phyloP scores from a whole-genome alignment of 495 filamentous ascomycete species.

The Aspergillus coremiiformis region DNA sequence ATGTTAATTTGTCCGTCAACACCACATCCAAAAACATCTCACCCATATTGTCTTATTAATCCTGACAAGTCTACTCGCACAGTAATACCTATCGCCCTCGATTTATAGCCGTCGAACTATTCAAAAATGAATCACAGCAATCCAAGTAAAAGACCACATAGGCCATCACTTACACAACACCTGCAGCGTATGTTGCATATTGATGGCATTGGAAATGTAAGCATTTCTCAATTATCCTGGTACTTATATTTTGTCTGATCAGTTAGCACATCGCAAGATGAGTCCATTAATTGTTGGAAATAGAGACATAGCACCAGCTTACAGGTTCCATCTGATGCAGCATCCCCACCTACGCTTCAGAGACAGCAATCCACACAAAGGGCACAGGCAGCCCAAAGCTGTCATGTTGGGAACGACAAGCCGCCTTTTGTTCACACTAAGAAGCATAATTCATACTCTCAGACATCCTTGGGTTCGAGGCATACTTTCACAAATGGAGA shows the following conservation, averaged over 20 bases:
- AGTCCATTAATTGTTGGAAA: conserved; percentile 13
- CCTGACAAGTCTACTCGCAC: background rate
- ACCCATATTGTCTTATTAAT: conserved; percentile 6
- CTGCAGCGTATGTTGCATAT: conserved; percentile 29
- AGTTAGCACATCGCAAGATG: background rate
- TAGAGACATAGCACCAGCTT: conserved; percentile 11
- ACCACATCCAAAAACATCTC: too few relatives aligned
- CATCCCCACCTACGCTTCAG: background rate
- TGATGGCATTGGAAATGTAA: conserved; percentile 24
- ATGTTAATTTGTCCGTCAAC: background rate
- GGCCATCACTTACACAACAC: conserved; percentile 32
- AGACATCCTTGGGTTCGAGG: conserved; percentile 4
- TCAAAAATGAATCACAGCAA: conserved; percentile 11
- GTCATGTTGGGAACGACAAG: background rate
- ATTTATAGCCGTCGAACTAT: background rate
- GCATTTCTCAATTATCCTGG: conserved; percentile 1
- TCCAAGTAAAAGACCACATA: conserved; percentile 20
- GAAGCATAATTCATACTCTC: background rate
- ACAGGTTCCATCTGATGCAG: background rate
- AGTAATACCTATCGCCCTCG: background rate
- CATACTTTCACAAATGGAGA: background rate
- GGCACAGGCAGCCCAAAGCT: too few relatives aligned
- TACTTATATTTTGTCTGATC: background rate
- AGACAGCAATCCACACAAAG: background rate
- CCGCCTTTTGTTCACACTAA: conserved; percentile 1